Evolutionary conservation across 1,139 yeast species (phyloP), one percentile per base, ranked within the genome.

Genomic region (Nadsonia starkeyi-henricii): DNA sequence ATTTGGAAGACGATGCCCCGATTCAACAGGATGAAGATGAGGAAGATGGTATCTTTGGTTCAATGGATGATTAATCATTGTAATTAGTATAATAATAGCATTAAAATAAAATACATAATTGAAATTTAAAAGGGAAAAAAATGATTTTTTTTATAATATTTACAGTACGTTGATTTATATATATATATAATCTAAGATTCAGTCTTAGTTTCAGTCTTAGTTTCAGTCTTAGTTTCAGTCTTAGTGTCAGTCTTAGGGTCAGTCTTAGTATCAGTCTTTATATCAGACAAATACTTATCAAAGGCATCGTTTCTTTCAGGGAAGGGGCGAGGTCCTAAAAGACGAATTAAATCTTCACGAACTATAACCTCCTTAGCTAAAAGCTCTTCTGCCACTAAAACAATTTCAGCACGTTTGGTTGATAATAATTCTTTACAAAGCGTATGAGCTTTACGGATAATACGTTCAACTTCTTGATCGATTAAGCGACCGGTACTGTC

Each of bases 291-390:
- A 63, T 89, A 89, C 65, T 89, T 89, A 63, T 86, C 95, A 69
- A 91, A 88, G 5, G 96, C 96, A 59, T 86, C 96, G 61, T 89
- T 89, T 56, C 77, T 77, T 62, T 86, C 95, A 13, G 84, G 82
- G 74, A 83, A 62, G 19, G 95, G 95, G 55, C 97, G 76, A 61
- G 84, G 85, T 1, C 97, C 97, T 44, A 89, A 72, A 48, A 89
- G 64, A 51, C 89, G 73, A 52, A 88, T 80, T 85, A 89, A 84
- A 64, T 89, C 97, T 54, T 82, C 88, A 63, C 96, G 76, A 1
- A 94, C 85, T 46, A 89, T 77, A 46, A 83, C 91, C 63, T 89
- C 97, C 65, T 88, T 91, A 52, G 72, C 69, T 56, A 89, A 72
- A 52, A 91, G 72, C 61, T 84, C 88, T 65, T 86, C 78, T 0